Evolutionary conservation across 1,139 yeast species (phyloP).

Genomic region (Suhomyces taliae): DNA sequence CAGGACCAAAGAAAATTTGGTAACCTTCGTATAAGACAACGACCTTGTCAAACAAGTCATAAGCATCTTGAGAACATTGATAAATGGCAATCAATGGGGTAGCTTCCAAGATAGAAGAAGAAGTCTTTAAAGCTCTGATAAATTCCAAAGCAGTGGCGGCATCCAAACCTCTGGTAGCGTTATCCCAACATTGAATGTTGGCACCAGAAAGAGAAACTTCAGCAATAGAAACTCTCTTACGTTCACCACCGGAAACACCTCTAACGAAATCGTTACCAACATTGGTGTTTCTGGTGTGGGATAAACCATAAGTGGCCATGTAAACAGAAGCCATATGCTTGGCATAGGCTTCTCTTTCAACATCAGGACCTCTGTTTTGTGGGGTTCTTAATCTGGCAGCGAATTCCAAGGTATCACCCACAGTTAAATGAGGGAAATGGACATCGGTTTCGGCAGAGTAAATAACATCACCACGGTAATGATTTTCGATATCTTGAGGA

Average conservation of each 20-base stretch:
- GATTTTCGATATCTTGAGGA: conserved; percentile 18
- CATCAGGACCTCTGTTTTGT: conserved; percentile 30
- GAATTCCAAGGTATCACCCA: conserved; percentile 29
- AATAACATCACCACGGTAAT: conserved; percentile 31
- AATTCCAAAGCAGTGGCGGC: conserved; percentile 28
- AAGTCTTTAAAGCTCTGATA: conserved; percentile 27
- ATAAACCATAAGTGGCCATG: conserved; percentile 24
- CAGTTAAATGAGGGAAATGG: conserved; percentile 28
- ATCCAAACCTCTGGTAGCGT: conserved; percentile 27
- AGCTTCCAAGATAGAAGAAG: conserved; percentile 24
- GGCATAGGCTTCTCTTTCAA: conserved; percentile 20
- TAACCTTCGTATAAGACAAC: conserved; percentile 28
- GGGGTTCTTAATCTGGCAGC: conserved; percentile 30
- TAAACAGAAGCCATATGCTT: conserved; percentile 22
- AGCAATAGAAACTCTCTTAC: conserved; percentile 27
- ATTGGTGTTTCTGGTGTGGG: conserved; percentile 22
- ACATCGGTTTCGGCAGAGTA: conserved; percentile 29
- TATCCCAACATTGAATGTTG: conserved; percentile 27
- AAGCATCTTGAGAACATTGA: conserved; percentile 31
- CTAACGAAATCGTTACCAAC: conserved; percentile 26
- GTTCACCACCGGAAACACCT: conserved; percentile 29
- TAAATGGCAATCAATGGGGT: conserved; percentile 30
- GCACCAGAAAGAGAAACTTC: conserved; percentile 23
- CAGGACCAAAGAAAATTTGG: conserved; percentile 26
- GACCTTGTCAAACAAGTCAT: conserved; percentile 27